Evolutionary conservation across 768 basidiomycete species (phyloP), one percentile per base, ranked within the genome.

Genomic region (Ramaria sp.): DNA sequence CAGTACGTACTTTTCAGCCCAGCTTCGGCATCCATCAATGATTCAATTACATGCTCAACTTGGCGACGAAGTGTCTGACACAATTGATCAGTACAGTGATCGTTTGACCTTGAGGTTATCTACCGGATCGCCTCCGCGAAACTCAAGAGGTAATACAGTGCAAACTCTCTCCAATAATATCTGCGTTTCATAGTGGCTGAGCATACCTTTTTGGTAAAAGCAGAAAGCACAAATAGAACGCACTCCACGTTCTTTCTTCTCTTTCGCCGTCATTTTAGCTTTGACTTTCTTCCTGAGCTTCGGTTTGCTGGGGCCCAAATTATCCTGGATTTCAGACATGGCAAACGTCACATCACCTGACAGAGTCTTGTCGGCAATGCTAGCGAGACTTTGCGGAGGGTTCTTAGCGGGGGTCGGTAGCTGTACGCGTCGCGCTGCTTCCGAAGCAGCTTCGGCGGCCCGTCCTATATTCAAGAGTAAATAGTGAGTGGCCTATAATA

Each of bases 91-190:
- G 58, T 37, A 13, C 25, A 22, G 8, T 18, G 1, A 32, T 9
- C 3, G 22, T 43, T 24, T 43, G 37, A 34, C 42, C 18, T 36
- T 20, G n/a, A 25, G 1, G 41, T 42, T 48, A 72, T 85, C 53
- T 63, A 89, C 90, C 1, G 87, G 84, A 67, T 95, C 89, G 59
- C 74, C 85, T 8, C 93, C 93, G 22, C 93, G 78, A 65, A 92
- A 97, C 67, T 95, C 93, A 12, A 97, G 73, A 0, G 93, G 93
- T 36, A 95, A 71, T 52, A 77, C 79, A 24, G 82, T 76, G 15
- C 94, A 75, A 15, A 88, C 76, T 56, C 78, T 79, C 58, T 92
- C 89, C n/a, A 71, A 65, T 24, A 61, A 55, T 1, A 62, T 58
- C 64, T 66, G 30, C 85, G 28, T 18, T 18, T 70, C 45, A n/a